Evolutionary conservation across 2,329 filamentous ascomycete species (phyloP).

Genomic region (Beauveria sp.): DNA sequence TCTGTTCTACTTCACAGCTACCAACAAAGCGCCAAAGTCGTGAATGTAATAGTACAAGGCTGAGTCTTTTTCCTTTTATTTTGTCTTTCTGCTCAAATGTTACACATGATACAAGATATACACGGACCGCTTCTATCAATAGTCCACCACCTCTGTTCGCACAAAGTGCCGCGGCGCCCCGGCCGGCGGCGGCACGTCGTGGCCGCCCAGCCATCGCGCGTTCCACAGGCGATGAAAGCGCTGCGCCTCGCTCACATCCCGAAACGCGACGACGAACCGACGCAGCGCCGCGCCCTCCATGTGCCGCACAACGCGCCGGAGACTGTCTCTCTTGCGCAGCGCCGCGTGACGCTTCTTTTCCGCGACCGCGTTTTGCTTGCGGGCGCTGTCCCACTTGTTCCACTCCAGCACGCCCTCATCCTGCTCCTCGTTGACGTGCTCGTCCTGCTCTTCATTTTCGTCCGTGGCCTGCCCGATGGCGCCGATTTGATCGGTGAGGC

Average conservation of each 20-base stretch:
- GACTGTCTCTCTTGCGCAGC: background rate
- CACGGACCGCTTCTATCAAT: background rate
- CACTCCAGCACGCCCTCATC: background rate
- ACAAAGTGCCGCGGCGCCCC: slow-evolving; percentile 1
- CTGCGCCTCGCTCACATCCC: slow-evolving; percentile 25
- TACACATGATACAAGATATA: slow-evolving; percentile 4
- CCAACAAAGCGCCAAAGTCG: background rate
- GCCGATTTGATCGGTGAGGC: background rate
- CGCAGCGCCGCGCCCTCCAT: background rate
- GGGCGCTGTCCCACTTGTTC: too few relatives aligned
- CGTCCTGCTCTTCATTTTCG: background rate
- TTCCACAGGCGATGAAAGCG: slow-evolving; percentile 37
- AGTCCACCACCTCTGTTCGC: slow-evolving; percentile 6
- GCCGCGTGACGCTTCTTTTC: background rate
- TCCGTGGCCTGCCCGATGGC: background rate
- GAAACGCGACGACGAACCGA: slow-evolving; percentile 28
- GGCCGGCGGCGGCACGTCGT: background rate
- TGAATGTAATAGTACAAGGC: background rate
- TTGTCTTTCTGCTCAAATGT: background rate
- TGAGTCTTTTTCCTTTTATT: background rate
- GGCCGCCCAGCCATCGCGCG: slow-evolving; percentile 21
- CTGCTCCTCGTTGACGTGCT: background rate
- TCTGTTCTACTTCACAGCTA: background rate
- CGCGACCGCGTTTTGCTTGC: too few relatives aligned
- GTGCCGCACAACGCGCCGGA: slow-evolving; percentile 1